phyloP scores from a whole-genome alignment of 176 grass and related monocot genomes.

The Hordeum marinum region DNA sequence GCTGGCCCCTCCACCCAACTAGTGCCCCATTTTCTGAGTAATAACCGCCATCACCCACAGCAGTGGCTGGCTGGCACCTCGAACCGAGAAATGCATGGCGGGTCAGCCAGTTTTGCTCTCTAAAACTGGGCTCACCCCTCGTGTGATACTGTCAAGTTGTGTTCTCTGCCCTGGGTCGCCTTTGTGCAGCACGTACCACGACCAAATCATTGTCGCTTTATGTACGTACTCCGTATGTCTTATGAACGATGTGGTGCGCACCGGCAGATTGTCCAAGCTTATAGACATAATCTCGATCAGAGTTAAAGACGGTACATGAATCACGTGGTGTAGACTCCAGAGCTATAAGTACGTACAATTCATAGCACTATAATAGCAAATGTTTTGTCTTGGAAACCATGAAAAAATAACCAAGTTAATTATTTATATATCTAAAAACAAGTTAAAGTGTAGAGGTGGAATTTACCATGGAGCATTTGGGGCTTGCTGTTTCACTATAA shows the following conservation, averaged over 20 bases:
- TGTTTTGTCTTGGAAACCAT: not conserved
- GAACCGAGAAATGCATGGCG: not conserved
- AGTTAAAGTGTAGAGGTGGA: not conserved
- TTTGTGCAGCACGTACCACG: not conserved
- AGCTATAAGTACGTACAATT: not conserved
- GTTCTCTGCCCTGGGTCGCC: not conserved
- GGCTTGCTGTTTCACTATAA: not conserved
- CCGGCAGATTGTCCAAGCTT: not conserved
- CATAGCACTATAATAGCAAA: not conserved
- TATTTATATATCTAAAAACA: not conserved
- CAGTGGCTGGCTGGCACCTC: not conserved
- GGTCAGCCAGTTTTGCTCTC: not conserved
- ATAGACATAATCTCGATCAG: not conserved
- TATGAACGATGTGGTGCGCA: not conserved
- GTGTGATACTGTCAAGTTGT: not conserved
- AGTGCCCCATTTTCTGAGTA: conserved; percentile 19
- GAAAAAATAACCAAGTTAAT: not conserved
- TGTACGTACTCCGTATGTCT: not conserved
- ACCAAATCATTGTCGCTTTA: not conserved
- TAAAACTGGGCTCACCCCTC: not conserved
- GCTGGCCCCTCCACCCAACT: conserved; percentile 23
- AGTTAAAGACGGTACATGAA: not conserved
- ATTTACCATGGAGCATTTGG: not conserved
- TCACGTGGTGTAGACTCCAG: too few species aligned
- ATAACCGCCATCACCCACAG: conserved; percentile 14